These are phyloP conservation scores for Selaginella moellendorffii DNA, from an alignment of 75 land plant species.

Conservation along the genomic window DNA sequence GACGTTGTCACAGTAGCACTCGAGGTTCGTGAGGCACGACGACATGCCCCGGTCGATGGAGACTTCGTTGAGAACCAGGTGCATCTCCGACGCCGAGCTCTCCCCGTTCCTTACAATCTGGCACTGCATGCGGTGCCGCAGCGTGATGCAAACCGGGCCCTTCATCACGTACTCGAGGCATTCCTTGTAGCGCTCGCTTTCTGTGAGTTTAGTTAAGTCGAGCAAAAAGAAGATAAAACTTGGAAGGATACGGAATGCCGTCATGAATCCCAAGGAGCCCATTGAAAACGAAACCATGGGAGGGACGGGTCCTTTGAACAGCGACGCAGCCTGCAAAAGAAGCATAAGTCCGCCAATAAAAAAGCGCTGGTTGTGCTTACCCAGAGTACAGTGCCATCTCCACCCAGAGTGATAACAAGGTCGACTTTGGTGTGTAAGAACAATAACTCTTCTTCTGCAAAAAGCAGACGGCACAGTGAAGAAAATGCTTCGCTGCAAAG, in stretches of 20 bases:
- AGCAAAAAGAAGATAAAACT: neutral
- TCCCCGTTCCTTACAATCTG: slow-evolving; percentile 47
- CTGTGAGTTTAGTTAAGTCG: slow-evolving; percentile 20
- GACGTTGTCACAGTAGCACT: slow-evolving; percentile 32
- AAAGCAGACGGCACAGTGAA: neutral
- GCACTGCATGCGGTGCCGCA: slow-evolving; percentile 76
- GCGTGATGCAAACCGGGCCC: slow-evolving; percentile 76
- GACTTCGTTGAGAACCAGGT: slow-evolving; percentile 85
- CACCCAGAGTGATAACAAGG: slow-evolving; percentile 90
- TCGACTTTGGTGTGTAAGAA: slow-evolving; percentile 66
- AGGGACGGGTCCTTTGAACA: slow-evolving; percentile 97
- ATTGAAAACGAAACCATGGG: slow-evolving; percentile 85
- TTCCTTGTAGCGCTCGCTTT: slow-evolving; percentile 63
- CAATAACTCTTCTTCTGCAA: slow-evolving; percentile 50
- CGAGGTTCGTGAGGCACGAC: slow-evolving; percentile 70
- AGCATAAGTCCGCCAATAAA: neutral
- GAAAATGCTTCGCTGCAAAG: too few species aligned
- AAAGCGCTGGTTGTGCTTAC: slow-evolving; percentile 27
- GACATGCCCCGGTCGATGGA: slow-evolving; percentile 93
- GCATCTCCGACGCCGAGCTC: slow-evolving; percentile 30
- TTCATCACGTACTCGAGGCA: slow-evolving; percentile 42
- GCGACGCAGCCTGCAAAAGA: slow-evolving; percentile 73
- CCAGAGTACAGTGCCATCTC: slow-evolving; percentile 99
- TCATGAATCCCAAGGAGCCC: slow-evolving; percentile 97
- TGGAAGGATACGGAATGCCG: slow-evolving; percentile 79